Base-by-base conservation (phyloP, 2,329 filamentous ascomycete genomes). In the Ascochyta fabae region DNA sequence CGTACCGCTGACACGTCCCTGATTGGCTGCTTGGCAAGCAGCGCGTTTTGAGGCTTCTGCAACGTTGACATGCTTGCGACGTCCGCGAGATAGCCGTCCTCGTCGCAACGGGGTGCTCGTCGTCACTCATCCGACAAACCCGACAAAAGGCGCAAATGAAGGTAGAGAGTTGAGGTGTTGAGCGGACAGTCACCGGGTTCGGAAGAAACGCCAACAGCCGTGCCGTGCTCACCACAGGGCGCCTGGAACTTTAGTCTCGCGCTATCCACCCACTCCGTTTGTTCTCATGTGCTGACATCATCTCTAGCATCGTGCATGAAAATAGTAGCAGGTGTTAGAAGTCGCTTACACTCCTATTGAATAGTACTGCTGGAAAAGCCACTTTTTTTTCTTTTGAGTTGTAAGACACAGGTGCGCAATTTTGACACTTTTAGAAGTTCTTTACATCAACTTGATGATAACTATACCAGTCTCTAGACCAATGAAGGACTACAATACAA, bases 61-160 rank as follows among this genome's bases (percentile, higher is more conserved):
- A 75, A 31, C 69, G 61, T 48, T 73, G 67, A 49, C 72, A 75
- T 3, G 72, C 72, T 47, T 75, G 70, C 3, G 56, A 55, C 8
- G 68, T 71, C 23, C 71, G 69, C 12, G 53, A 13, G 3, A 49
- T 55, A 12, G 49, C 43, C 22, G 60, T 41, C 24, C 59, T 62
- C 7, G 56, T 50, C 27, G 53, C 56, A 46, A 46, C 43, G 26
- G 65, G 53, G 15, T 61, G 51, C 48, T 69, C 61, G 48, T 39
- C 58, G 8, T 67, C 56, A 49, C 67, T 69, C 72, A 73, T 74
- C 43, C 47, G 53, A 35, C 13, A 13, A 16, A 12, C 15, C 19
- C 19, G 19, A 19, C 19, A 19, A 19, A 19, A 8, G 12, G 7
- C 39, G 36, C 22, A n/a, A 13, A n/a, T 16, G 23, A 3, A 41